Evolutionary conservation across 1,284 basidiomycete genomes (phyloP).

Genomic region (Vanrija pseudolonga): DNA sequence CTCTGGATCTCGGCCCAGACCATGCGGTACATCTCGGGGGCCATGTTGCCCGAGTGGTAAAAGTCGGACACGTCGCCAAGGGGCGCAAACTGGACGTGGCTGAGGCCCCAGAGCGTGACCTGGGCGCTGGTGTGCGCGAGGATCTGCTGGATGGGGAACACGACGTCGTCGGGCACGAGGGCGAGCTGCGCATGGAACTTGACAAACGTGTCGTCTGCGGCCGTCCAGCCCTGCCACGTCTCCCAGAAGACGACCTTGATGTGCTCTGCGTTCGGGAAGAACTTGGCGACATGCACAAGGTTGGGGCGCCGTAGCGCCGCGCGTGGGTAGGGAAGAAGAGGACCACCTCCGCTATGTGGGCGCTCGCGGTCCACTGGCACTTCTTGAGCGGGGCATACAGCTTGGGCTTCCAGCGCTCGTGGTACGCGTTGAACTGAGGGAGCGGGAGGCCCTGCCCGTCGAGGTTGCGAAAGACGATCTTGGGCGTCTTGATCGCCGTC

Average conservation of each 20-base stretch:
- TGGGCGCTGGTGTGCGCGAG: too few relatives aligned
- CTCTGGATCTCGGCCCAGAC: too few relatives aligned
- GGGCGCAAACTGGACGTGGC: constrained; percentile 52
- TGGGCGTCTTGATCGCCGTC: neutral
- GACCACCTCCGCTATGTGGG: neutral
- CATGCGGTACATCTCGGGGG: too few relatives aligned
- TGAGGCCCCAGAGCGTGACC: too few relatives aligned
- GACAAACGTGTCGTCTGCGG: neutral
- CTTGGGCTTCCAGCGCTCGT: too few relatives aligned
- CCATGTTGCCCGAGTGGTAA: too few relatives aligned
- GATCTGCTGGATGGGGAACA: constrained; percentile 55
- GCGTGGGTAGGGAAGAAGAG: neutral
- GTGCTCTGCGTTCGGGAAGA: neutral
- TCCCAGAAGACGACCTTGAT: neutral
- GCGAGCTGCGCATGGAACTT: constrained; percentile 49
- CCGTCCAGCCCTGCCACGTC: neutral
- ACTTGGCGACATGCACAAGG: too few relatives aligned
- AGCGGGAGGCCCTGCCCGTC: neutral
- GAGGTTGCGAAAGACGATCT: constrained; percentile 8
- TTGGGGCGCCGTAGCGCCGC: neutral
- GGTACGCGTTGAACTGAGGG: neutral
- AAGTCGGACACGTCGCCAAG: constrained; percentile 6
- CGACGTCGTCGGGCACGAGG: constrained; percentile 72
- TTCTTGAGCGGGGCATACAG: too few relatives aligned
- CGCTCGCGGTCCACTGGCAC: too few relatives aligned